phyloP scores from a whole-genome alignment of 2,329 filamentous ascomycete genomes.

The Fusarium sp. region DNA sequence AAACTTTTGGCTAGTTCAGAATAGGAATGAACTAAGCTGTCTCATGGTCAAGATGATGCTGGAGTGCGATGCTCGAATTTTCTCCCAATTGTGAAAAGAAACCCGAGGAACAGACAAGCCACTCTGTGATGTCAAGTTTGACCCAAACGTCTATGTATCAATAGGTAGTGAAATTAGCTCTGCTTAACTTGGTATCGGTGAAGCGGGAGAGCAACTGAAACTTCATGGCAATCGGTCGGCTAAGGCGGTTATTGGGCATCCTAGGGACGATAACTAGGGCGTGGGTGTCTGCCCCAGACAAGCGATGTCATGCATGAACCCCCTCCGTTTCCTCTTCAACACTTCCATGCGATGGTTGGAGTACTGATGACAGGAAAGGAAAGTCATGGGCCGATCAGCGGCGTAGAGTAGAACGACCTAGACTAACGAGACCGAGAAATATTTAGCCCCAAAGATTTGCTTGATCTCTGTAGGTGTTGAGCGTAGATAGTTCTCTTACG shows the following conservation, averaged over 20 bases:
- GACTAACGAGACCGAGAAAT: conserved; percentile 4
- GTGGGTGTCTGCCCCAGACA: conserved; percentile 26
- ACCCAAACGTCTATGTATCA: conserved; percentile 5
- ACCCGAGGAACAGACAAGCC: conserved; percentile 8
- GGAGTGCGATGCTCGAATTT: conserved; percentile 10
- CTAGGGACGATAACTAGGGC: conserved; percentile 18
- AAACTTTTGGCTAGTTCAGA: conserved; percentile 34
- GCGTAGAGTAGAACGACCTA: conserved; percentile 10
- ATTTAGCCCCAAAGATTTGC: conserved; percentile 5
- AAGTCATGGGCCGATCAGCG: conserved; percentile 29
- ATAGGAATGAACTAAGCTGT: conserved; percentile 31
- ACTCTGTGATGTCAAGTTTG: conserved; percentile 21
- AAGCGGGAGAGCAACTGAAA: conserved; percentile 23
- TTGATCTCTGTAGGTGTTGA: background rate
- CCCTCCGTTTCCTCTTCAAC: conserved; percentile 24
- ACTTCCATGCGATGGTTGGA: conserved; percentile 27
- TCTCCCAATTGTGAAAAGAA: conserved; percentile 10
- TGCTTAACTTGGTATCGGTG: conserved; percentile 22
- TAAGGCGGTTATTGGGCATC: conserved; percentile 40
- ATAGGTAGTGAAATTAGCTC: conserved; percentile 25
- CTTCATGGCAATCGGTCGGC: conserved; percentile 32
- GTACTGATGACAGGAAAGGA: conserved; percentile 24
- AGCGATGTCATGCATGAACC: conserved; percentile 52
- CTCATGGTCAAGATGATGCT: conserved; percentile 15
- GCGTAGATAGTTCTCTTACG: background rate